Evolutionary conservation across 1,284 basidiomycete species (phyloP).

Genomic region (Schizophyllum amplum): DNA sequence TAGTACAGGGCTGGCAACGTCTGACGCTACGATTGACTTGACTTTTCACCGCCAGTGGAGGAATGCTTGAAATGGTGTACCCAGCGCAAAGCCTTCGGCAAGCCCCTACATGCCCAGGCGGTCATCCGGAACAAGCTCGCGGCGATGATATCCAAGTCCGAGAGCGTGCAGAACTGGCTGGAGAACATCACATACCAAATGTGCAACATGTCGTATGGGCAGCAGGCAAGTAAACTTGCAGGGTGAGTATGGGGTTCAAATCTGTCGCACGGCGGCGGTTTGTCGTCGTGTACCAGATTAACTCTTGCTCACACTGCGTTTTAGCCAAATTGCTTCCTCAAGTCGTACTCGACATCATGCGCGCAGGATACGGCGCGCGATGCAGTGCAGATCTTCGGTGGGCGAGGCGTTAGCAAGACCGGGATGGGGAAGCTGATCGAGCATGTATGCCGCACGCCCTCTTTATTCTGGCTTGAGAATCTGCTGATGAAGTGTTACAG

Average conservation of each 20-base stretch:
- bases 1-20: neutral
- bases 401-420: slow-evolving; percentile 55
- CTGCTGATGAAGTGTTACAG: slow-evolving; percentile 19
- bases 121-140: slow-evolving; percentile 76
- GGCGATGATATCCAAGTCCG: slow-evolving; percentile 67
- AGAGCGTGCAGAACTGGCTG: slow-evolving; percentile 71
- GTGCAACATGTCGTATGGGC: slow-evolving; percentile 52
- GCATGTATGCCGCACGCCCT: slow-evolving; percentile 36
- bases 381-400: slow-evolving; percentile 66
- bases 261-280: neutral
- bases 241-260: slow-evolving; percentile 28
- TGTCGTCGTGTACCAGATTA: slow-evolving; percentile 1
- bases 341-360: slow-evolving; percentile 49
- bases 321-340: slow-evolving; percentile 63
- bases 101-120: slow-evolving; percentile 69
- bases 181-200: slow-evolving; percentile 79
- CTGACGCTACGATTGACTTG: slow-evolving; percentile 12
- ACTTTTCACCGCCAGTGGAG: slow-evolving; percentile 46
- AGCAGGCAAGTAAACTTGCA: slow-evolving; percentile 33
- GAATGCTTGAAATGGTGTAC: slow-evolving; percentile 63
- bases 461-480: slow-evolving; percentile 1
- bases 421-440: slow-evolving; percentile 65
- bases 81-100: slow-evolving; percentile 71
- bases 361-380: slow-evolving; percentile 58
- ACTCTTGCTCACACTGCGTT: no score